Percentiles rank a stretch among this genome's conserved stretches.
Evolutionary conservation across 768 basidiomycete genomes (phyloP).

Genomic region (Suillus bovinus): DNA sequence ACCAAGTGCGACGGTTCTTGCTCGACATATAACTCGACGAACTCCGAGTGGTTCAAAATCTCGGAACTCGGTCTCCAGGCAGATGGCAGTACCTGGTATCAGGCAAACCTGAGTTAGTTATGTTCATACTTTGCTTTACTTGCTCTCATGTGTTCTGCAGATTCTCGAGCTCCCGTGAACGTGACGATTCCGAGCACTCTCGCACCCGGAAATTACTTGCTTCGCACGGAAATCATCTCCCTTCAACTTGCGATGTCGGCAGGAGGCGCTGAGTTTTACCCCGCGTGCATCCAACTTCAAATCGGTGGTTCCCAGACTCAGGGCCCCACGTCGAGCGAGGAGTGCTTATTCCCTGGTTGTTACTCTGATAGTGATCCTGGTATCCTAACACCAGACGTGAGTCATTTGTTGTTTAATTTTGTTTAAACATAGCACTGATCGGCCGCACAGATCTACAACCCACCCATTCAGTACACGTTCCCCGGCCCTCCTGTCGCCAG

Average conservation of each 20-base stretch:
- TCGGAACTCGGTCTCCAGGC: constrained; percentile 47
- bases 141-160: constrained; percentile 22
- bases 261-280: constrained; percentile 54
- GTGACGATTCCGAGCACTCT: constrained; percentile 52
- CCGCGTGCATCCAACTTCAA: constrained; percentile 30
- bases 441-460: constrained; percentile 28
- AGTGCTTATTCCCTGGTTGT: constrained; percentile 67
- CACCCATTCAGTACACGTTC: constrained; percentile 43
- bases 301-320: constrained; percentile 29
- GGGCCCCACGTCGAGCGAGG: constrained; percentile 26
- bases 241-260: constrained; percentile 58
- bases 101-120: constrained; percentile 48
- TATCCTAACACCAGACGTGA: constrained; percentile 53
- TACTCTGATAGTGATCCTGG: constrained; percentile 72
- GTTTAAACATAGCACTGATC: constrained; percentile 2
- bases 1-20: constrained; percentile 59
- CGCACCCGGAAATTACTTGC: constrained; percentile 66
- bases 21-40: constrained; percentile 54
- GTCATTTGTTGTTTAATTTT: constrained; percentile 4
- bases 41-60: constrained; percentile 76
- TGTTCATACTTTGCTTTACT: neutral
- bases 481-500: constrained; percentile 53
- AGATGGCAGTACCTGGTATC: constrained; percentile 45
- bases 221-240: constrained; percentile 79
- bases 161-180: constrained; percentile 37